A percentile compares a stretch with the other conserved stretches of the same genome.
These are phyloP conservation scores for Actinomucor elegans DNA, from an alignment of 371 early-diverging fungal species.

Conservation along the genomic window DNA sequence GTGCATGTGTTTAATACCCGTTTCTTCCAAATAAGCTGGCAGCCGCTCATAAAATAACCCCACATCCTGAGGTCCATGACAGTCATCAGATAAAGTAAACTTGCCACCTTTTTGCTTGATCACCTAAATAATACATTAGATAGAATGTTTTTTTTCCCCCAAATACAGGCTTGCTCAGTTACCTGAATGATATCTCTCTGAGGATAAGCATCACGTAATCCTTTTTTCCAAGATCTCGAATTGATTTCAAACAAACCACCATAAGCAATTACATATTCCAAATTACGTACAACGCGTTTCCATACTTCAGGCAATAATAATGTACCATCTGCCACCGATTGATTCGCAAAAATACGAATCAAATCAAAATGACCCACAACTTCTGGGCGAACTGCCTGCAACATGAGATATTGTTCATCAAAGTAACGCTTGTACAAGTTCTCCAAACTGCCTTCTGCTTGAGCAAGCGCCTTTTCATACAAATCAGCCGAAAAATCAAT, in stretches of 20 bases:
- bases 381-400: conserved; percentile 67
- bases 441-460: conserved; percentile 13
- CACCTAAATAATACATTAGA: conserved; percentile 44
- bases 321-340: conserved; percentile 19
- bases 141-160: background rate
- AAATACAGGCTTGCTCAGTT: background rate
- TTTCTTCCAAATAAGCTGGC: conserved; percentile 50
- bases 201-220: conserved; percentile 85
- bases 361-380: conserved; percentile 96
- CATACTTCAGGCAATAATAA: conserved; percentile 43
- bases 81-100: conserved; percentile 90
- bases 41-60: conserved; percentile 77
- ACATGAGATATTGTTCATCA: conserved; percentile 82
- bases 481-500: conserved; percentile 78
- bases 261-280: conserved; percentile 74
- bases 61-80: conserved; percentile 88
- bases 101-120: conserved; percentile 68
- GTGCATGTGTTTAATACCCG: conserved; percentile 47
- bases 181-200: conserved; percentile 78
- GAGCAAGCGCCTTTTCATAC: conserved; percentile 51
- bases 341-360: conserved; percentile 77
- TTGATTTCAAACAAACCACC: conserved; percentile 94
- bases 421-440: conserved; percentile 77
- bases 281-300: conserved; percentile 74
- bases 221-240: conserved; percentile 90